Evolutionary conservation across 768 basidiomycete species (phyloP), one percentile per base, ranked within the genome.

Genomic region (Goffeauzyma gilvescens): DNA sequence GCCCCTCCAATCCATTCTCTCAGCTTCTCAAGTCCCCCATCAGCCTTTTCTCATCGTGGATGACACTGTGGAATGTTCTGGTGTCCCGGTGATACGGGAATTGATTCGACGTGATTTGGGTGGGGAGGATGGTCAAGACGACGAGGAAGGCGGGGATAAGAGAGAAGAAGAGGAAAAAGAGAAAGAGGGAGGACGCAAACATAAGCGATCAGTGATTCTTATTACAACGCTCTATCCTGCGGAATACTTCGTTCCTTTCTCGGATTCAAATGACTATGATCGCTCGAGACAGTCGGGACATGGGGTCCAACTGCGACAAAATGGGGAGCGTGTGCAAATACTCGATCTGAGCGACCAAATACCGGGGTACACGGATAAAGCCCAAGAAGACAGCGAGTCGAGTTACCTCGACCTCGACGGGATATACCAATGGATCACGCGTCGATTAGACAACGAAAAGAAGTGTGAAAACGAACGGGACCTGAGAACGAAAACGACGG

Each of bases 41-140:
- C 60, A 62, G 38, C 53, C 57, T 13, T 51, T 54, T 23, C 41
- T 58, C n/a, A 25, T 62, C 32, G 44, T 62, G 17, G 45, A 41
- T 27, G 58, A 62, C 24, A 32, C 46, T 7, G 30, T 50, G 23
- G 50, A 52, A 7, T 58, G 55, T 35, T 54, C 55, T 6, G 60
- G 55, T 9, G 38, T 57, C 13, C 55, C 58, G 5, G 18, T 59
- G 6, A 46, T 58, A 26, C 45, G 42, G 33, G 56, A 62, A 20
- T 46, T 53, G 28, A 28, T 57, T 2, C 25, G 46, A 22, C 44
- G 59, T 32, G 49, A 45, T 32, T 13, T 55, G 3, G 30, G n/a
- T n/a, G n/a, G n/a, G n/a, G n/a, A n/a, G n/a, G n/a, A n/a, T n/a
- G n/a, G n/a, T n/a, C n/a, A n/a, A n/a, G n/a, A n/a, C n/a, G n/a